These are phyloP conservation scores for Talaromyces sp. DNA, from an alignment of 2,329 filamentous ascomycete species.

Conservation along the genomic window DNA sequence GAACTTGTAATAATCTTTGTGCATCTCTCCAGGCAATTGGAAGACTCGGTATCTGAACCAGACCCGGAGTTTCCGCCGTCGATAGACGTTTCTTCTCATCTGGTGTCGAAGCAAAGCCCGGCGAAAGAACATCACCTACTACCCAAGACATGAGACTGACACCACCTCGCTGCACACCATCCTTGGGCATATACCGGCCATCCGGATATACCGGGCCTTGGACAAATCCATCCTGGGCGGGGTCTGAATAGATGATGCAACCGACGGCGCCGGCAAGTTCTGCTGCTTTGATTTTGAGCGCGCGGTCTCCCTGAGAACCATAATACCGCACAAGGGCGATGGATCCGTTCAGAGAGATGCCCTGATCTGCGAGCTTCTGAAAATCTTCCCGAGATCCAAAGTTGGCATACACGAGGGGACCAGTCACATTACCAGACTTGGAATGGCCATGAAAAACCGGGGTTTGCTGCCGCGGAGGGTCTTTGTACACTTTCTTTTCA, in stretches of 20 bases:
- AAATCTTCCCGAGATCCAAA: constrained; percentile 86
- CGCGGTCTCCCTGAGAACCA: constrained; percentile 66
- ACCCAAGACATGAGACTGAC: constrained; percentile 80
- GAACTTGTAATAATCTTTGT: constrained; percentile 66
- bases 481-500: constrained; percentile 66
- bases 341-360: constrained; percentile 68
- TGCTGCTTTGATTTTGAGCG: constrained; percentile 83
- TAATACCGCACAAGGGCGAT: constrained; percentile 81
- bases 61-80: constrained; percentile 63
- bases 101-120: constrained; percentile 63
- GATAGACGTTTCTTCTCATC: constrained; percentile 56
- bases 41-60: constrained; percentile 81
- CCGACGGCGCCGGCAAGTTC: constrained; percentile 80
- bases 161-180: constrained; percentile 75
- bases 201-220: constrained; percentile 68
- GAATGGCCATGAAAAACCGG: constrained; percentile 84
- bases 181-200: constrained; percentile 72
- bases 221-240: constrained; percentile 73
- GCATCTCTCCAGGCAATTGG: constrained; percentile 89
- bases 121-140: constrained; percentile 85
- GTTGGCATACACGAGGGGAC: constrained; percentile 86
- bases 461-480: constrained; percentile 62
- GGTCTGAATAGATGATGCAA: constrained; percentile 90
- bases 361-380: constrained; percentile 61
- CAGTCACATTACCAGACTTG: constrained; percentile 76